A percentile compares a stretch with the other conserved stretches of the same genome.
phyloP scores from a whole-genome alignment of 257 asterid genomes.

The Jaltomata sinuosa region DNA sequence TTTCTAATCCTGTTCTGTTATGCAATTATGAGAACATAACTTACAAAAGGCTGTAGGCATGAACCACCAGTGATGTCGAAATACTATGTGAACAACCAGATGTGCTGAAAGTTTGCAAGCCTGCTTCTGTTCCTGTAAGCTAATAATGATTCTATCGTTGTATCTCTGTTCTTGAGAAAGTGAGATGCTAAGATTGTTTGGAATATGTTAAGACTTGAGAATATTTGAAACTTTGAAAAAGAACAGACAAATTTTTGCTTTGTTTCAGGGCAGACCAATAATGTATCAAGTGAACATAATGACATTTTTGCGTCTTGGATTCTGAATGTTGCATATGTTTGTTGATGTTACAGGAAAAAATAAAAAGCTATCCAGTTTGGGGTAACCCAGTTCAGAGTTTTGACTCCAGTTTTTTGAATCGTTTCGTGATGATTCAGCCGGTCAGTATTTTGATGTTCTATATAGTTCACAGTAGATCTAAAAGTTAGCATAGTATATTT shows the following conservation, averaged over 20 bases:
- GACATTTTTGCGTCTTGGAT: neutral
- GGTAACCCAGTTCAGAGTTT: constrained; percentile 18
- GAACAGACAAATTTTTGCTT: too few relatives aligned
- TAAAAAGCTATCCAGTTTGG: constrained; percentile 81
- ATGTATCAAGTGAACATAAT: too few relatives aligned
- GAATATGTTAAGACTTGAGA: neutral
- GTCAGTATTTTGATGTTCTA: too few relatives aligned
- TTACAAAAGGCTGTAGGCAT: constrained; percentile 73
- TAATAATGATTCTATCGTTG: constrained; percentile 1
- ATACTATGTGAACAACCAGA: constrained; percentile 70
- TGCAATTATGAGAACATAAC: constrained; percentile 33
- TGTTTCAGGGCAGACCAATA: too few relatives aligned
- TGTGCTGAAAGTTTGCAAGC: constrained; percentile 76
- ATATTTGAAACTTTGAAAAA: neutral
- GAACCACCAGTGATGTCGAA: constrained; percentile 91
- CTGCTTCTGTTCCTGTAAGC: constrained; percentile 97
- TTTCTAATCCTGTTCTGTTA: neutral
- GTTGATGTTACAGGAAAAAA: constrained; percentile 43
- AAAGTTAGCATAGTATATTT: too few relatives aligned
- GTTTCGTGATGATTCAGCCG: too few relatives aligned
- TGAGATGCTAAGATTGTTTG: neutral
- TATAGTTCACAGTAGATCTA: too few relatives aligned
- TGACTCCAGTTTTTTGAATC: too few relatives aligned
- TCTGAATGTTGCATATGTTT: neutral
- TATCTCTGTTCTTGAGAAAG: neutral